Evolutionary conservation across 129 eudicot species (phyloP).

Genomic region (Ambrosia artemisiifolia): DNA sequence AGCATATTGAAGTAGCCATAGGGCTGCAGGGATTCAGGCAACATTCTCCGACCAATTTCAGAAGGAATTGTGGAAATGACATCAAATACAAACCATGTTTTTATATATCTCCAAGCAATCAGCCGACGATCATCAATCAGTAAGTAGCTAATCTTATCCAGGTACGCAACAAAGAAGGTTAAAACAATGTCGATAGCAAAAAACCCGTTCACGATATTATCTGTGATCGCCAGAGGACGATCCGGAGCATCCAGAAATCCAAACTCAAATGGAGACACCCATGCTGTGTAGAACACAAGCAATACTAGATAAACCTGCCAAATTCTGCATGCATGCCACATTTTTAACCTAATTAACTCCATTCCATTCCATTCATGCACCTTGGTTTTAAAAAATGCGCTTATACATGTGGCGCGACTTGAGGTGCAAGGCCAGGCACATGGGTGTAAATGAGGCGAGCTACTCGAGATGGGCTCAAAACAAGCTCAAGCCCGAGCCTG

Average conservation of each 20-base stretch:
- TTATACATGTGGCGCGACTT: too few relatives aligned
- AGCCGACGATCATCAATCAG: conserved; percentile 39
- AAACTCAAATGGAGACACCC: conserved; percentile 59
- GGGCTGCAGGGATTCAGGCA: conserved; percentile 41
- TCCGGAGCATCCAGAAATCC: conserved; percentile 39
- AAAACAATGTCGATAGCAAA: conserved; percentile 42
- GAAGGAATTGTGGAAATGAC: conserved; percentile 66
- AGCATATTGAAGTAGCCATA: conserved; percentile 71
- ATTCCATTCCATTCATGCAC: not conserved
- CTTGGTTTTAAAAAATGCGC: not conserved
- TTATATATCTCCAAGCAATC: conserved; percentile 61
- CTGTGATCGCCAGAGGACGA: conserved; percentile 30
- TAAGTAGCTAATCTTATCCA: conserved; percentile 36
- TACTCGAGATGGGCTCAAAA: too few relatives aligned
- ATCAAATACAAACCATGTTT: conserved; percentile 56
- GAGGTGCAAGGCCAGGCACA: too few relatives aligned
- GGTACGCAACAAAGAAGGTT: conserved; percentile 52
- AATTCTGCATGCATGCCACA: conserved; percentile 21
- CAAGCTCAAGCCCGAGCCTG: too few relatives aligned
- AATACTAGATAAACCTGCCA: conserved; percentile 51
- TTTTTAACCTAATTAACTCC: not conserved
- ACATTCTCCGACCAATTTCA: conserved; percentile 47
- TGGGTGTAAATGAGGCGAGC: too few relatives aligned
- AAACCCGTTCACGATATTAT: conserved; percentile 43
- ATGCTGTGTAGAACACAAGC: conserved; percentile 51